Evolutionary conservation across 148 eudicot genomes (phyloP), one percentile per base, ranked within the genome.

Genomic region (Simmondsia chinensis): DNA sequence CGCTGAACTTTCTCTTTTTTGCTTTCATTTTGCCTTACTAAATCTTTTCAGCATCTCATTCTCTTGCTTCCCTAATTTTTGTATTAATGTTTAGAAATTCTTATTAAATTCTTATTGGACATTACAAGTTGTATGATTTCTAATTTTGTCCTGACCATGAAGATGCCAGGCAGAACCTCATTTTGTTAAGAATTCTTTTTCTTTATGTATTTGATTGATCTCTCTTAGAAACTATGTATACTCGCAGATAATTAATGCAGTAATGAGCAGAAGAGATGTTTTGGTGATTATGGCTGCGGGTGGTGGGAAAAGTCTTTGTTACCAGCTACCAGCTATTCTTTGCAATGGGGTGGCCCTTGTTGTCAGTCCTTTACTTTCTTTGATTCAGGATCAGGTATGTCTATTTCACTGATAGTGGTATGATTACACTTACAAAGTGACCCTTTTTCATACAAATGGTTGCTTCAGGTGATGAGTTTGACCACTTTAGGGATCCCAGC

Each of bases 251-350:
- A 57, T 93, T 46, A 93, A 93, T 69, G 87, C 99, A 50, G 61
- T 82, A 39, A 75, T 93, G 99, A 82, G 96, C 20, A 77, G 86
- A 20, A 82, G 78, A 68, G 94, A 93, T 66, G 96, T 93, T 46
- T 61, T 93, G 58, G 99, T 93, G 37, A 93, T 93, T 49, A 93
- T 93, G 99, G 99, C 99, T 50, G 96, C 99, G 53, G 99, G 99
- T 44, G 99, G 99, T 27, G 99, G 99, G 38, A 93, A 93, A 77
- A 93, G 99, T 69, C 78, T 93, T 6, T 93, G 99, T 60, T 93
- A 93, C 69, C 99, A 93, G 73, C 99, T 93, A 63, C 99, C 99
- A 17, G 99, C 99, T 52, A 44, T 82, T 69, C 81, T 93, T 46
- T 73, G 59, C 57, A 69, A 82, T 50, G 99, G 96, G 24, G 60